Evolutionary conservation across 192 early-diverging fungal genomes (phyloP), one percentile per base, ranked within the genome.

Genomic region (Mortierella claussenii): DNA sequence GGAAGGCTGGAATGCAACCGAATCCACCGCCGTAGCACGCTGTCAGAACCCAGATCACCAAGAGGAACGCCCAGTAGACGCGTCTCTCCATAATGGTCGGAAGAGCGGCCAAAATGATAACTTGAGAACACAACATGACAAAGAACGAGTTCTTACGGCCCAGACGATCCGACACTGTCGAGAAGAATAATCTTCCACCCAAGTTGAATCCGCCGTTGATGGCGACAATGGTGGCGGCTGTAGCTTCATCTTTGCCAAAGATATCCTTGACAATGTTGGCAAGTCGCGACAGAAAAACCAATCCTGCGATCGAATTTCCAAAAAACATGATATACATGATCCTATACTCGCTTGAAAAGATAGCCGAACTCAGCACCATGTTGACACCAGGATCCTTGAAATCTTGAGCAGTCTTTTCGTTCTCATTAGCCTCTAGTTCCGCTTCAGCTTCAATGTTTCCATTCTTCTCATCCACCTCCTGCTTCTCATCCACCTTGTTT

Each of bases 21-120:
- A 94, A 91, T 10, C 92, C 92, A 21, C 87, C 89, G 23, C 92
- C 92, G 56, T 92, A 94, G 79, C 87, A 90, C 8, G 87, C 62
- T 0, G 90, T 89, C 30, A 90, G 85, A 44, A 86, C 36, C 85
- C 89, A 91, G 55, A 88, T 83, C 10, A 85, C 74, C 23, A 87
- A 55, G 21, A 92, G 78, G 79, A 87, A 90, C 9, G 81, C 80
- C 79, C 85, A 84, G 58, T 88, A 91, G 52, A 69, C 69, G 23
- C 60, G 79, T 52, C 74, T 51, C 44, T 84, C 81, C 57, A 94
- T 86, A 21, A 87, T 61, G 31, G 66, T 63, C 9, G 89, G 83
- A 3, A 94, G 70, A 18, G 86, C 63, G 12, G 86, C 84, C 4
- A 91, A 83, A 37, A 90, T 87, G 28, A 79, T 34, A 2, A 89